A percentile compares a stretch with the other conserved stretches of the same genome.
These are phyloP conservation scores for Cladosporium phlei DNA, from an alignment of 2,329 filamentous ascomycete species.

Conservation along the genomic window DNA sequence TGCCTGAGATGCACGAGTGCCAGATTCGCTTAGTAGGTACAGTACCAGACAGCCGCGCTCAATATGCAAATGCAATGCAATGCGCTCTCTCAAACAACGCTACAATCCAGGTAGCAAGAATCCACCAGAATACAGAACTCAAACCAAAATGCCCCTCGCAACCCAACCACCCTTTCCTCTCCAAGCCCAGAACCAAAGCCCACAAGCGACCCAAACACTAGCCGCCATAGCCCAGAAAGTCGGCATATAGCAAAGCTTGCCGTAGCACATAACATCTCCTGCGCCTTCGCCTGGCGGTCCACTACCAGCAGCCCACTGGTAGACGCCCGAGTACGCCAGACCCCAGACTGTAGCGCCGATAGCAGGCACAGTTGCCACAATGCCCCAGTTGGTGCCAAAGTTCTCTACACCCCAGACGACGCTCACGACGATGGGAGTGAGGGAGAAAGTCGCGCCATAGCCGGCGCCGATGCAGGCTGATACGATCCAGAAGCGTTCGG, in stretches of 20 bases:
- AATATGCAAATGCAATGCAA: background rate
- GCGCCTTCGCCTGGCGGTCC: constrained; percentile 32
- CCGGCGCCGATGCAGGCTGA: constrained; percentile 81
- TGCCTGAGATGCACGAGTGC: background rate
- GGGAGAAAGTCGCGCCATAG: constrained; percentile 85
- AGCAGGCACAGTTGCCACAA: constrained; percentile 87
- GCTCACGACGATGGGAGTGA: constrained; percentile 88
- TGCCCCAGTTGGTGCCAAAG: constrained; percentile 96
- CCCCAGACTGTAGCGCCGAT: constrained; percentile 86
- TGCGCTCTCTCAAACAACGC: background rate
- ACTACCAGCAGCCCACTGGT: constrained; percentile 61
- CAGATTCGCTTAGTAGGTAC: background rate
- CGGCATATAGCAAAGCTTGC: constrained; percentile 70
- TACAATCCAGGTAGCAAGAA: too few species aligned
- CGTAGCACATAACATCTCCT: constrained; percentile 67
- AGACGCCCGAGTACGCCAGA: constrained; percentile 76
- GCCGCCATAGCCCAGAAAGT: constrained; percentile 83
- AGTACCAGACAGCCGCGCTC: background rate
- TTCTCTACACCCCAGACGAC: constrained; percentile 99
- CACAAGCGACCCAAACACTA: constrained; percentile 73
- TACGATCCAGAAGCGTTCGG: constrained; percentile 77
- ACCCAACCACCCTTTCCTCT: constrained; percentile 72
- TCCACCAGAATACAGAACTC: background rate
- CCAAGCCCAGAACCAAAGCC: constrained; percentile 74
- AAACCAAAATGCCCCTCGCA: constrained; percentile 67